Conservation (phyloP, 2,329 filamentous ascomycete species). For the Daldinia sp. region DNA sequence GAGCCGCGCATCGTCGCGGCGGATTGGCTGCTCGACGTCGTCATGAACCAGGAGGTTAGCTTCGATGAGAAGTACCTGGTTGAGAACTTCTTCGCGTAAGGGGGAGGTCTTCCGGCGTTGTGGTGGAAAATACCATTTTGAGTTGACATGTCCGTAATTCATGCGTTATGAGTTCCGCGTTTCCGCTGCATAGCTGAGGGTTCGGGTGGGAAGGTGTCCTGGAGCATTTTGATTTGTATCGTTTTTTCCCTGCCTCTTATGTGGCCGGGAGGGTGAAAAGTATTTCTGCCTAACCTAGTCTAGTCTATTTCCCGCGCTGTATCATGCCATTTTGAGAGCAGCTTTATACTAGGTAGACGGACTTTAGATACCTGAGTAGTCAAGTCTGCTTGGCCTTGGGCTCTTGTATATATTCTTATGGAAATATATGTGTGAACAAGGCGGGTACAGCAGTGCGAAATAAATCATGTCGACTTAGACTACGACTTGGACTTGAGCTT, state of each 20-base stretch:
- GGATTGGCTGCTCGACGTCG: constrained; percentile 90
- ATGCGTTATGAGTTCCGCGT: constrained; percentile 17
- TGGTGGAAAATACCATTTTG: background rate
- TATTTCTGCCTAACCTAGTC: background rate
- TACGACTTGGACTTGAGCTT: background rate
- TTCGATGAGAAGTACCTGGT: constrained; percentile 70
- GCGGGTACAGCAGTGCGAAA: background rate
- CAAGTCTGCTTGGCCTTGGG: background rate
- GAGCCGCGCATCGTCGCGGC: constrained; percentile 80
- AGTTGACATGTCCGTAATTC: constrained; percentile 16
- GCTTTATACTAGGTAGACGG: background rate
- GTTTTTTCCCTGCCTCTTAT: background rate
- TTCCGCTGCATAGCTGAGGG: constrained; percentile 30
- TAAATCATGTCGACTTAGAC: background rate
- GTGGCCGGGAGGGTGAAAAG: background rate
- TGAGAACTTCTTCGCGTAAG: constrained; percentile 53
- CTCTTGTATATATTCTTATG: background rate
- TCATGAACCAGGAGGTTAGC: constrained; percentile 85
- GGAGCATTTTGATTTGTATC: constrained; percentile 9
- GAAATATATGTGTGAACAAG: background rate
- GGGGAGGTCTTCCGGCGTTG: background rate
- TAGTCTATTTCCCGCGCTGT: background rate
- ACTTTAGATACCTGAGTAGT: too few species aligned
- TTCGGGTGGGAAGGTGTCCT: constrained; percentile 16
- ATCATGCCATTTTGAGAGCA: background rate